These are phyloP conservation scores for Solanum ossicruentum DNA, from an alignment of 257 asterid species.

Conservation along the genomic window DNA sequence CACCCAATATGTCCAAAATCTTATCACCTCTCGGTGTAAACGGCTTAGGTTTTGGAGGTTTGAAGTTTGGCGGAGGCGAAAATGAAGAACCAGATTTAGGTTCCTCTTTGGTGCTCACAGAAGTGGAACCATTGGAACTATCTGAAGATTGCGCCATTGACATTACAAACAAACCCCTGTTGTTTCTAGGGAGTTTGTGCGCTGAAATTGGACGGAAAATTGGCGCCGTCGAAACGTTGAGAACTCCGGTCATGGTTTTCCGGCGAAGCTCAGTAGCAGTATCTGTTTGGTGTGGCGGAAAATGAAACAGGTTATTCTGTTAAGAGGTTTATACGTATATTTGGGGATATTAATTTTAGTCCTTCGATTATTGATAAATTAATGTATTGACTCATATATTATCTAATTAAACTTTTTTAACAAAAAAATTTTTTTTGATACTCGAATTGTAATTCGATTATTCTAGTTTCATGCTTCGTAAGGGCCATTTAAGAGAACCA, in stretches of 20 bases:
- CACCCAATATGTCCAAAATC: conserved; percentile 57
- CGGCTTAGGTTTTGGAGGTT: conserved; percentile 74
- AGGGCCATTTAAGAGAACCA: no score
- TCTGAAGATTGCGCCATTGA: conserved; percentile 50
- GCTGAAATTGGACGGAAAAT: conserved; percentile 27
- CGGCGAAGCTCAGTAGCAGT: neutral
- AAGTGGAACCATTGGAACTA: conserved; percentile 17
- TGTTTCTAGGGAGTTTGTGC: conserved; percentile 2
- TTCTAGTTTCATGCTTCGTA: no score
- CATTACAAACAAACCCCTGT: conserved; percentile 13
- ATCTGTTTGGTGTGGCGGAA: neutral
- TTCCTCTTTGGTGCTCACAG: conserved; percentile 12
- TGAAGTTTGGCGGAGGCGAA: conserved; percentile 72
- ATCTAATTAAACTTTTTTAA: neutral
- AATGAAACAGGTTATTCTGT: conserved; percentile 3
- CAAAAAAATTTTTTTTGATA: no score
- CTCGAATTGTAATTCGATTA: no score
- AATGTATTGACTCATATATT: neutral
- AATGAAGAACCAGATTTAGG: conserved; percentile 17
- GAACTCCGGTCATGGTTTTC: conserved; percentile 43
- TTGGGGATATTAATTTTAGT: neutral
- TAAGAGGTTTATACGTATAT: neutral
- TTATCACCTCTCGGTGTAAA: conserved; percentile 70
- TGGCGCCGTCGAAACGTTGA: conserved; percentile 38
- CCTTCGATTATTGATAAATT: neutral